These are phyloP conservation scores for Venturia aucupariae DNA, from an alignment of 2,329 filamentous ascomycete genomes.

Conservation along the genomic window DNA sequence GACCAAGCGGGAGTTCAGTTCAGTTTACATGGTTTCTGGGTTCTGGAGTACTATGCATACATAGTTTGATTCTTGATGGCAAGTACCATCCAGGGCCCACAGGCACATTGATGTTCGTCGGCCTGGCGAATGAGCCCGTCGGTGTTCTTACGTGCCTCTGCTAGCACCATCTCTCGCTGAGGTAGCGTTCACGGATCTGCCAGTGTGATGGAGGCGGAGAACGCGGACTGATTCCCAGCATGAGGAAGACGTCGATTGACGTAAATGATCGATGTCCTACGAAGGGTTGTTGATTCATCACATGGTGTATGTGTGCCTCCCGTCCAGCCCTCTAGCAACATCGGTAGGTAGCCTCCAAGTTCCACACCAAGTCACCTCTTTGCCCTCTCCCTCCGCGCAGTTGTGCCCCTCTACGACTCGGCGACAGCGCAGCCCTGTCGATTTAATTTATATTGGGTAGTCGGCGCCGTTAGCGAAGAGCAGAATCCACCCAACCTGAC, in stretches of 20 bases:
- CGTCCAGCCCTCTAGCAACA: no score
- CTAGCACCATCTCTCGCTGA: neutral
- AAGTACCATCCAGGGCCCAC: neutral
- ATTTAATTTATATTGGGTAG: slow-evolving; percentile 1
- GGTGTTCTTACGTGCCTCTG: neutral
- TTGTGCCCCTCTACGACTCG: neutral
- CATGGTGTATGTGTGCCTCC: no score
- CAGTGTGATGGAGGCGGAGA: neutral
- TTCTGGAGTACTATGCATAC: no score
- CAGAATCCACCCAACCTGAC: slow-evolving; percentile 1
- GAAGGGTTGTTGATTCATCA: no score
- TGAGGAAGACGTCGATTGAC: neutral
- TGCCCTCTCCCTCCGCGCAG: slow-evolving; percentile 4
- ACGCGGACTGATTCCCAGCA: slow-evolving; percentile 3
- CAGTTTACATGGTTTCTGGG: no score
- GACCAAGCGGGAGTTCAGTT: no score
- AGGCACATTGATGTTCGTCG: neutral
- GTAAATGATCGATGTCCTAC: no score
- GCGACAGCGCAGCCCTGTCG: neutral
- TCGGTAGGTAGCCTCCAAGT: no score
- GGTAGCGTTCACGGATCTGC: neutral
- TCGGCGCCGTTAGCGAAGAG: neutral
- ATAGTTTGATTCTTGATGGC: neutral
- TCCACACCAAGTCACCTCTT: no score
- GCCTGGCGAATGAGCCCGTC: neutral